These are phyloP conservation scores for Dichomitus squalens DNA, from an alignment of 1,284 basidiomycete genomes.

Conservation along the genomic window DNA sequence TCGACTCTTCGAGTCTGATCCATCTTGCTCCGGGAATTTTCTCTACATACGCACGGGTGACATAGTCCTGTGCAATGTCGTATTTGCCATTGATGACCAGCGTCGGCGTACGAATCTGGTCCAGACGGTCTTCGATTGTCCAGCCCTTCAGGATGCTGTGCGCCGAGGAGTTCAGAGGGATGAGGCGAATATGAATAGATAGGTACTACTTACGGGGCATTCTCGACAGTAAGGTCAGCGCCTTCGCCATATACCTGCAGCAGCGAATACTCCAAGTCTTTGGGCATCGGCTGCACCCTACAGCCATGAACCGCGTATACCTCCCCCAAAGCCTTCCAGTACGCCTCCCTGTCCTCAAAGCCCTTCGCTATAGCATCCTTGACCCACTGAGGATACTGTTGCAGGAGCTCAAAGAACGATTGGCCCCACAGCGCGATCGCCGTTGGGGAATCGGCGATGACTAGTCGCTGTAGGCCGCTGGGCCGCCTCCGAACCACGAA, in stretches of 20 bases:
- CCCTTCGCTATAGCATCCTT: constrained; percentile 26
- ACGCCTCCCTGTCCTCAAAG: constrained; percentile 29
- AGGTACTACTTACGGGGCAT: constrained; percentile 11
- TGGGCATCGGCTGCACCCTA: constrained; percentile 25
- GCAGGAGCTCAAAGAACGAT: constrained; percentile 19
- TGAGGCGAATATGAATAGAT: not conserved
- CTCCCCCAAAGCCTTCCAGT: constrained; percentile 23
- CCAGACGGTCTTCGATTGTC: constrained; percentile 29
- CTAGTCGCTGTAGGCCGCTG: constrained; percentile 27
- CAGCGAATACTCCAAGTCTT: constrained; percentile 23
- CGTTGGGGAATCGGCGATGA: constrained; percentile 30
- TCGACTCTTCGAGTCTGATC: constrained; percentile 30
- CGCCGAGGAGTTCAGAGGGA: constrained; percentile 12
- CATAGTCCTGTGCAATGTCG: constrained; percentile 31
- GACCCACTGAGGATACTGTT: constrained; percentile 26
- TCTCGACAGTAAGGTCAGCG: constrained; percentile 25
- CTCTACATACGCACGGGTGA: constrained; percentile 25
- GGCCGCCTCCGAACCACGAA: constrained; percentile 27
- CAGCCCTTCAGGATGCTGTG: constrained; percentile 44
- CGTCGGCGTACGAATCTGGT: constrained; percentile 29
- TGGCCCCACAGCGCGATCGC: constrained; percentile 25
- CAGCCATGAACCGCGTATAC: constrained; percentile 28
- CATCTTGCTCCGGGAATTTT: constrained; percentile 28
- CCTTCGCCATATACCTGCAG: constrained; percentile 14
- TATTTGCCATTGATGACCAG: constrained; percentile 32